phyloP scores from a whole-genome alignment of 176 grass and related monocot species.

The Oryza officinalis region DNA sequence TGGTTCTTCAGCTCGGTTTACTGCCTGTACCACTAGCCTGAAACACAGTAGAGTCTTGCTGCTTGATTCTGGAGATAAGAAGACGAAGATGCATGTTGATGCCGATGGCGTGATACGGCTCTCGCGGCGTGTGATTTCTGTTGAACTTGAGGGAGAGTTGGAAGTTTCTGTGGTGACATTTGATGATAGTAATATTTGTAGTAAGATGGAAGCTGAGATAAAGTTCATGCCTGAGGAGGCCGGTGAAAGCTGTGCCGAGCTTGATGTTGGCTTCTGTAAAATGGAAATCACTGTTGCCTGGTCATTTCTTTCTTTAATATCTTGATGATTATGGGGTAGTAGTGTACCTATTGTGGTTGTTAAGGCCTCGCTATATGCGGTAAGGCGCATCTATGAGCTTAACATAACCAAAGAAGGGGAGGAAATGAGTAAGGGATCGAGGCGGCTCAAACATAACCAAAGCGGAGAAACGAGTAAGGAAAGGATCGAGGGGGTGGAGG shows the following conservation, averaged over 20 bases:
- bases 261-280: neutral
- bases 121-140: neutral
- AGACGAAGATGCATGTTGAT: neutral
- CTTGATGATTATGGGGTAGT: no score
- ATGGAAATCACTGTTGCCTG: neutral
- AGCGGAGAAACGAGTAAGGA: no score
- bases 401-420: no score
- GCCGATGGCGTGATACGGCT: neutral
- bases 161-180: neutral
- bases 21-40: neutral
- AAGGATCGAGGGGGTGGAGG: no score
- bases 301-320: neutral
- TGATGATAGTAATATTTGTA: neutral
- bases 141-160: neutral
- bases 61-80: neutral
- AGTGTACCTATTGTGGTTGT: no score
- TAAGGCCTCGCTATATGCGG: no score
- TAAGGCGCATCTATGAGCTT: no score
- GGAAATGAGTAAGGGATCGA: no score
- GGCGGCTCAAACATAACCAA: no score
- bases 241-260: neutral
- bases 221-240: neutral
- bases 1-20: neutral
- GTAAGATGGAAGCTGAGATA: neutral
- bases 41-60: neutral